phyloP scores from a whole-genome alignment of 2,329 filamentous ascomycete species.

The Fusarium sp. region DNA sequence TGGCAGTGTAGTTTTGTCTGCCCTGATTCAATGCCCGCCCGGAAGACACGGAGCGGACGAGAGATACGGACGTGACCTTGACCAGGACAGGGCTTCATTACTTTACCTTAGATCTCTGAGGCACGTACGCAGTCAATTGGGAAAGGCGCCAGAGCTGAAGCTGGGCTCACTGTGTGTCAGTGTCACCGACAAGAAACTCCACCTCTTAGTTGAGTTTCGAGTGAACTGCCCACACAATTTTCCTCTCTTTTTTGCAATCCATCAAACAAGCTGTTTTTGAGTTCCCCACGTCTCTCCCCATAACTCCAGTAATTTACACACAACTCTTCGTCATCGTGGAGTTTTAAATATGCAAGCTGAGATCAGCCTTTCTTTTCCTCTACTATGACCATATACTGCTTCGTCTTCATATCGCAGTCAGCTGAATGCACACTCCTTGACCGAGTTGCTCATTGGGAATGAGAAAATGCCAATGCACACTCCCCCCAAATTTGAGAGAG shows the following conservation, averaged over 20 bases:
- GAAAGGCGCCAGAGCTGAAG: conserved; percentile 21
- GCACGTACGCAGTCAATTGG: background rate
- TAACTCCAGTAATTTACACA: too few relatives aligned
- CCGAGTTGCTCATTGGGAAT: background rate
- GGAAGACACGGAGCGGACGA: conserved; percentile 29
- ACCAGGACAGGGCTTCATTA: conserved; percentile 6
- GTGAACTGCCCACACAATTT: conserved; percentile 19
- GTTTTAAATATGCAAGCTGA: background rate
- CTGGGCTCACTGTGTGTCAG: conserved; percentile 18
- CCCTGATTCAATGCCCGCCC: conserved; percentile 11
- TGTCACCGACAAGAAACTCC: conserved; percentile 5
- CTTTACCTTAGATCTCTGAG: conserved; percentile 4
- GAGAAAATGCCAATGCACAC: too few relatives aligned
- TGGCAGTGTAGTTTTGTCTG: background rate
- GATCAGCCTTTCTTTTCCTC: too few relatives aligned
- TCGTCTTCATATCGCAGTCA: background rate
- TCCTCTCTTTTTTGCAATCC: conserved; percentile 5
- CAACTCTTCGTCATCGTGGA: background rate
- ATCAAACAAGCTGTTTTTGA: conserved; percentile 8
- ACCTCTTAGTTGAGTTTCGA: conserved; percentile 7
- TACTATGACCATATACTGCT: background rate
- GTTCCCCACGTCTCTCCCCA: conserved; percentile 9
- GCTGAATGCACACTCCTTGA: conserved; percentile 2
- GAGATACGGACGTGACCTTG: conserved; percentile 5
- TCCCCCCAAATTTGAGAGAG: background rate